Base-by-base conservation (phyloP, 129 eudicot species). In the Ambrosia artemisiifolia region DNA sequence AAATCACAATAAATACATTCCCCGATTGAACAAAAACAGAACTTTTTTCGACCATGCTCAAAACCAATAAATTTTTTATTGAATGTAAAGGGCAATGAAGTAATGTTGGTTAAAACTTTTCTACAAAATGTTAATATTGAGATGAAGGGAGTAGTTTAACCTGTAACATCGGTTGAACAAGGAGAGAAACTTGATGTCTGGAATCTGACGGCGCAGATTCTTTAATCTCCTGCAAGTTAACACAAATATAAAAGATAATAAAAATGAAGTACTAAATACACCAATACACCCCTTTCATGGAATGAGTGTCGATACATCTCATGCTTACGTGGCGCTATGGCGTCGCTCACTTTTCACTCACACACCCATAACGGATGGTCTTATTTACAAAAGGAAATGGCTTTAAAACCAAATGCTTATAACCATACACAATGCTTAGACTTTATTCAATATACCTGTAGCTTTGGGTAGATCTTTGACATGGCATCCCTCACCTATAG, bases 111-210 rank as follows among this genome's bases (percentile, higher is more conserved):
- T 42, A 38, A 6, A 54, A 70, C 18, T 49, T 35, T 19, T 36
- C 42, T 3, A 38, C 38, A 6, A 62, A 73, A 9, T 1, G 61
- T 33, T 44, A 46, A 46, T 9, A 11, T 55, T 61, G 44, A 17
- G 8, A 3, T 12, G 4, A 30, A 11, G 14, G 17, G 13, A 59
- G 24, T 34, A 34, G 19, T 43, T 8, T 77, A 30, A 88, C 97
- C 97, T 92, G 97, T 72, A 89, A 77, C 97, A 92, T 92, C 71
- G 96, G 97, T 53, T 92, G 97, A 76, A 88, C 97, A 30, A 92
- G 91, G 50, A 92, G 96, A 63, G 97, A 92, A 63, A 92, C 97
- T 66, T 89, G 96, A 86, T 92, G 97, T 66, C 97, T 73, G 63
- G 73, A 73, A 77, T 92, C 97, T 16, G 93, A 87, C 60, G 79